Evolutionary conservation across 2,329 filamentous ascomycete species (phyloP).

Genomic region (Ceratocystis eucalypticola): DNA sequence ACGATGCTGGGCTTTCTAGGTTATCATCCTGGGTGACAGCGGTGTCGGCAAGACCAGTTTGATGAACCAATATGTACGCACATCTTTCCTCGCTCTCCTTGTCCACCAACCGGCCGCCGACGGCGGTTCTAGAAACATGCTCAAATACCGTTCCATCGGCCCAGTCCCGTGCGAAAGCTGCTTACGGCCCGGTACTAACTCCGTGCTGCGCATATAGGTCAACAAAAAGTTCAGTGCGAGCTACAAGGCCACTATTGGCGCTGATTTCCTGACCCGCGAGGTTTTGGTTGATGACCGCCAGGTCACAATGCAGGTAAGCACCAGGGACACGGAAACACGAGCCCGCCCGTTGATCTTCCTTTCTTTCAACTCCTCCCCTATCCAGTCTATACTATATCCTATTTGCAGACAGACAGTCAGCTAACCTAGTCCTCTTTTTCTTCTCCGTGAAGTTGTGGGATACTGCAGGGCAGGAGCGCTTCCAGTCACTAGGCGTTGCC

Average conservation of each 20-base stretch:
- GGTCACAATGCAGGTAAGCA: conserved; percentile 83
- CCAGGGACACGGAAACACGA: not conserved
- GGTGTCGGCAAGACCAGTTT: conserved; percentile 98
- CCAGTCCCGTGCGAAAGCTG: not conserved
- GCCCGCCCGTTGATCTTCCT: not conserved
- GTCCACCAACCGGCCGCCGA: not conserved
- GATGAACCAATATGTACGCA: conserved; percentile 99
- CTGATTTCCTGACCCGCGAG: conserved; percentile 96
- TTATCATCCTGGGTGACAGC: conserved; percentile 97
- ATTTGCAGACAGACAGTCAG: not conserved
- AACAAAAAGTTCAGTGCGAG: conserved; percentile 99
- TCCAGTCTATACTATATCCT: not conserved
- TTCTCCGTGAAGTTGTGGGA: conserved; percentile 65
- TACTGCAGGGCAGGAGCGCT: conserved; percentile 91
- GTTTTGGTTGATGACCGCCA: conserved; percentile 92
- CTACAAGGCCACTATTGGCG: conserved; percentile 98
- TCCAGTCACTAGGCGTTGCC: conserved; percentile 90
- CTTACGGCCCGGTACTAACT: not conserved
- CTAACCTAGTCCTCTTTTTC: not conserved
- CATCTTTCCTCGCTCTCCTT: not conserved
- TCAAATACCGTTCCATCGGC: not conserved
- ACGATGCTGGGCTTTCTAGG: conserved; percentile 40
- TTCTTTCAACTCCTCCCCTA: not conserved
- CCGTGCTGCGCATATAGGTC: conserved; percentile 47
- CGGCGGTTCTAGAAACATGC: not conserved